Base-by-base conservation (phyloP, 2,329 filamentous ascomycete species). In the Cercospora citrullina region DNA sequence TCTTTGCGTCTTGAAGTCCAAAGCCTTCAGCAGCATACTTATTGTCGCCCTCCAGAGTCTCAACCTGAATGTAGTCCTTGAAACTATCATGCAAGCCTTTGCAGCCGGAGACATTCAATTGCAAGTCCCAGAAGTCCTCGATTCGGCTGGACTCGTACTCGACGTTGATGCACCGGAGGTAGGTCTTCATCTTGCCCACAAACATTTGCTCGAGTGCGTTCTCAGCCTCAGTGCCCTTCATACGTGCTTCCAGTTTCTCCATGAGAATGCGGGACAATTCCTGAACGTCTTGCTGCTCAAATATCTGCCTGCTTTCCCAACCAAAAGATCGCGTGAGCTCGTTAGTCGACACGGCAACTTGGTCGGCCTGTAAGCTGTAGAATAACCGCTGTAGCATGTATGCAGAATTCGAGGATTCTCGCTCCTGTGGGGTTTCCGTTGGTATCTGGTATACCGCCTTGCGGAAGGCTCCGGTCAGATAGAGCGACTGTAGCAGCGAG, bases 101-200 rank as follows among this genome's bases (percentile, higher is more conserved):
- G 84, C 97, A 97, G 33, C 93, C 94, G 71, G 91, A 91, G 61
- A 99, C 96, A 73, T 98, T 99, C 73, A 99, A 87, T 79, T 99
- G 95, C 68, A 99, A 92, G 78, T 99, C 95, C 95, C 95, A 99
- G 79, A 97, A 99, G 75, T 99, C 96, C 80, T 99, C 95, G 72
- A 95, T 88, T 69, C 94, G 88, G 70, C 94, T 97, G 23, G 93
- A 97, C 82, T 98, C 94, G 82, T 97, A 99, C 75, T 96, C 90
- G 70, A 99, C 96, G 79, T 99, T 95, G 79, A 99, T 97, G 82
- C 96, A 99, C 23, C 92, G 96, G 72, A 99, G 96, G 80, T 98
- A 99, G 0, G 95, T 99, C 83, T 98, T 98, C 80, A 96, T 94
- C 81, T 98, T 98, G 66, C 95, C 96, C 67, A 95, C 94, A 76